phyloP scores from a whole-genome alignment of 805 yeast species.

The Isabelozyma gotoi region DNA sequence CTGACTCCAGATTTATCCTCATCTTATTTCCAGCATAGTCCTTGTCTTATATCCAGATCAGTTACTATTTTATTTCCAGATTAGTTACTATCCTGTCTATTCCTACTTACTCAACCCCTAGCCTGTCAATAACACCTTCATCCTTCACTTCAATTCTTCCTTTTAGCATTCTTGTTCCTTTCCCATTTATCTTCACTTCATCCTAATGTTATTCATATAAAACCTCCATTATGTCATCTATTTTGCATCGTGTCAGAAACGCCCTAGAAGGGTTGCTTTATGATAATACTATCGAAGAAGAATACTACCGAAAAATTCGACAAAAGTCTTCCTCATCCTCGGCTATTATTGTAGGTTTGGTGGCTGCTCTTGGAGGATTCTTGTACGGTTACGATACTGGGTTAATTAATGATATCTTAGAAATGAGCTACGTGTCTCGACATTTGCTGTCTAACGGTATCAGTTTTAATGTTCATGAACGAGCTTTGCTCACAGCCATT shows the following conservation, averaged over 20 bases:
- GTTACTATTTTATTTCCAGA: too few relatives aligned
- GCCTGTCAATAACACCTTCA: too few relatives aligned
- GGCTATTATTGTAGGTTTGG: constrained; percentile 72
- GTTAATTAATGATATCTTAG: constrained; percentile 71
- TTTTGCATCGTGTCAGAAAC: constrained; percentile 5
- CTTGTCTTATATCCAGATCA: too few relatives aligned
- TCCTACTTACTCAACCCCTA: too few relatives aligned
- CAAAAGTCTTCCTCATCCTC: constrained; percentile 54
- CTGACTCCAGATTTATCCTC: too few relatives aligned
- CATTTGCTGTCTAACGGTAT: constrained; percentile 51
- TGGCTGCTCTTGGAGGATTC: constrained; percentile 91
- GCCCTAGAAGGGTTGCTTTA: constrained; percentile 26
- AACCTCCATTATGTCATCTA: neutral
- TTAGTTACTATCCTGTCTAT: too few relatives aligned
- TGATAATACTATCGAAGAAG: constrained; percentile 36
- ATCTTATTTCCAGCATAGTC: too few relatives aligned
- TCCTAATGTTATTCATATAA: neutral
- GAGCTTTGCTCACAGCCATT: constrained; percentile 75
- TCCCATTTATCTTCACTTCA: neutral
- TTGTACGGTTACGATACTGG: constrained; percentile 91
- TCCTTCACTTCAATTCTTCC: neutral
- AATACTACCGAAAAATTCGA: constrained; percentile 35
- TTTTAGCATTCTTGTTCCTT: neutral
- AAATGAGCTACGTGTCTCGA: constrained; percentile 65
- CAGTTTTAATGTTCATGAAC: constrained; percentile 58